Base-by-base conservation (phyloP, 2,329 filamentous ascomycete genomes). In the Phoma sp. region DNA sequence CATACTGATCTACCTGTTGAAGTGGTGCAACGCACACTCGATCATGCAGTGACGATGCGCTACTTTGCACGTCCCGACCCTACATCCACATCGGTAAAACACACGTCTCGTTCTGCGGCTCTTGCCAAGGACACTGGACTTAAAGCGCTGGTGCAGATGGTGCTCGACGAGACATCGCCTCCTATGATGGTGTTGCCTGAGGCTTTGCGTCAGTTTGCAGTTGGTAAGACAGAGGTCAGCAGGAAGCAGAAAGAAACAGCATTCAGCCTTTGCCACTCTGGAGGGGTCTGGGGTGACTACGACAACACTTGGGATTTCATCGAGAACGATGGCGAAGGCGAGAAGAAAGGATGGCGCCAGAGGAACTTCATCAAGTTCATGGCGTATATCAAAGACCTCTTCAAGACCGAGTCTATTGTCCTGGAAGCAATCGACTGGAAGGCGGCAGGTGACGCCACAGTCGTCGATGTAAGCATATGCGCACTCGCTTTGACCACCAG, bases 1-100 rank as follows among this genome's bases (percentile, higher is more conserved):
- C 45, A 61, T 23, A 63, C 61, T 5, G 58, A 59, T 10, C 62
- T 72, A 1, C 64, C 68, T 9, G 54, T 70, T n/a, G 65, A 66
- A 24, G 64, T 67, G 1, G 58, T 74, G 1, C 54, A 56, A 7
- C 71, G 73, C 29, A 53, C 76, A 9, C 51, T 77, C 6, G 66
- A 73, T 11, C 70, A 75, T 40, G 71, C 69, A 14, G 62, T 70
- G 7, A 74, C 71, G 0, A 66, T 71, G 53, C 70, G 69, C 2
- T 66, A 76, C 47, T 79, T 79, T 61, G 67, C 57, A 38, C 43
- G 49, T 62, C 38, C 35, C 24, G 47, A 50, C 14, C 60, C 53
- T 40, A 54, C 40, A 33, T 47, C 52, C 10, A 49, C 27, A 13
- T 60, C 39, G 11, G 60, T 73, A 25, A 45, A 52, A 25, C 69